Percentiles rank a stretch among this genome's conserved stretches.
phyloP scores from a whole-genome alignment of 441 rosid species.

The Viola pubescens region DNA sequence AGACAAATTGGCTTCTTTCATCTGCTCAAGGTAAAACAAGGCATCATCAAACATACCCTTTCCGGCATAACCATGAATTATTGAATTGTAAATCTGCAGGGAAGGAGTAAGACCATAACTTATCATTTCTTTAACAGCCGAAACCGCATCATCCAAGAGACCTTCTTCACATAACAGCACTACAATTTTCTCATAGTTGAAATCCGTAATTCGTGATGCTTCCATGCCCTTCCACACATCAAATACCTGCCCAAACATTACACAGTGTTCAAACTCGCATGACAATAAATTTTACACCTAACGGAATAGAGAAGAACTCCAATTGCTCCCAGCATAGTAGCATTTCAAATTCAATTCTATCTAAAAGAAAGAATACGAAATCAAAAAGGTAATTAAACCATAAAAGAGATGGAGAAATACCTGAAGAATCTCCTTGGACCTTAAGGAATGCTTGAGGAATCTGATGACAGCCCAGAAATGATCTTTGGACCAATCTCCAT shows the following conservation, averaged over 20 bases:
- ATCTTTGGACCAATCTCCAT: slow-evolving; percentile 62
- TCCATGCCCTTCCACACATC: slow-evolving; percentile 52
- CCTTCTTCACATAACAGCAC: slow-evolving; percentile 40
- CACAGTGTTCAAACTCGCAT: too few relatives aligned
- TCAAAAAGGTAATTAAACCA: not conserved
- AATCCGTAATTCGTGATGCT: slow-evolving; percentile 35
- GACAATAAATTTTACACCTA: too few relatives aligned
- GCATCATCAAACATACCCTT: slow-evolving; percentile 49
- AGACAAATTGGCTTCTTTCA: slow-evolving; percentile 34
- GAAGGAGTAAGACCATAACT: slow-evolving; percentile 34
- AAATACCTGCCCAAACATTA: slow-evolving; percentile 41
- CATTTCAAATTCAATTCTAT: too few relatives aligned
- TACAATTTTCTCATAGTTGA: slow-evolving; percentile 51
- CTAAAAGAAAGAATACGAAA: slow-evolving; percentile 5
- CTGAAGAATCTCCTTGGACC: slow-evolving; percentile 43
- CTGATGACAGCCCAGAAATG: slow-evolving; percentile 52
- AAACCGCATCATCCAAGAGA: slow-evolving; percentile 40
- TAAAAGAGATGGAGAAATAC: slow-evolving; percentile 21
- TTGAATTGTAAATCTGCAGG: slow-evolving; percentile 41
- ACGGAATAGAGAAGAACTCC: too few relatives aligned
- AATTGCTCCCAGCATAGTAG: too few relatives aligned
- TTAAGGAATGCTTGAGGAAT: slow-evolving; percentile 42
- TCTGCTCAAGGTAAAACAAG: slow-evolving; percentile 33
- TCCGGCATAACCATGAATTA: slow-evolving; percentile 44
- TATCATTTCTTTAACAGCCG: slow-evolving; percentile 42